These are phyloP conservation scores for Trichopus zeylanicus DNA, from an alignment of 116 monocot species.

Conservation along the genomic window DNA sequence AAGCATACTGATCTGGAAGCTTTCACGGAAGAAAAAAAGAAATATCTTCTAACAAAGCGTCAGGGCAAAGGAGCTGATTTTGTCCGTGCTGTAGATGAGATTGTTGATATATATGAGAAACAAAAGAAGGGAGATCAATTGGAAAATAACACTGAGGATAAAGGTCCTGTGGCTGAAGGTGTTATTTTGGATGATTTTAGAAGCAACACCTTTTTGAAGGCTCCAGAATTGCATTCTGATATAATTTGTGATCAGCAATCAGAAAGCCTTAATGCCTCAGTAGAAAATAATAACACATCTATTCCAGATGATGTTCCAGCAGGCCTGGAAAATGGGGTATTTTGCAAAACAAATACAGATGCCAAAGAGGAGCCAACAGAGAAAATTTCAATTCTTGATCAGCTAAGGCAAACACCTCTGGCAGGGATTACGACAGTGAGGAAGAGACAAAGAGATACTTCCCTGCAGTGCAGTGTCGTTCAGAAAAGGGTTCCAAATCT, in stretches of 20 bases:
- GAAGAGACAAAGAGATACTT: slow-evolving; percentile 47
- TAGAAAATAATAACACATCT: slow-evolving; percentile 10
- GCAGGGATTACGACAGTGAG: slow-evolving; percentile 27
- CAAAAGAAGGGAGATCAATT: slow-evolving; percentile 15
- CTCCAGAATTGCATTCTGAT: slow-evolving; percentile 11
- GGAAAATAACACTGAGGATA: slow-evolving; percentile 9
- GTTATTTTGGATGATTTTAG: slow-evolving; percentile 22
- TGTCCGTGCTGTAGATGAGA: slow-evolving; percentile 93
- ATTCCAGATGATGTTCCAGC: slow-evolving; percentile 14
- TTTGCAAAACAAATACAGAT: slow-evolving; percentile 18
- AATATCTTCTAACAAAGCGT: slow-evolving; percentile 56
- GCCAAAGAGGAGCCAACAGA: slow-evolving; percentile 27
- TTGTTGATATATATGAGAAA: slow-evolving; percentile 62
- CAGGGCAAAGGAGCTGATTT: slow-evolving; percentile 98
- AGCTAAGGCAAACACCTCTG: slow-evolving; percentile 45
- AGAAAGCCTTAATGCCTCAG: slow-evolving; percentile 8
- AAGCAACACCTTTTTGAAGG: slow-evolving; percentile 17
- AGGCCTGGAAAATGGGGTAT: slow-evolving; percentile 12
- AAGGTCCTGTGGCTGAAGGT: slow-evolving; percentile 10
- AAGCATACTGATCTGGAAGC: slow-evolving; percentile 93
- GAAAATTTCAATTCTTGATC: slow-evolving; percentile 52
- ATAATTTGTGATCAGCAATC: slow-evolving; percentile 11
- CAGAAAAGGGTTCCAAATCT: slow-evolving; percentile 30
- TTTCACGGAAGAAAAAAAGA: slow-evolving; percentile 97
- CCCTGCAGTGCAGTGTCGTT: slow-evolving; percentile 21